Evolutionary conservation across 179 eudicot genomes (phyloP), one percentile per base, ranked within the genome.

Genomic region (Gypsophila paniculata): DNA sequence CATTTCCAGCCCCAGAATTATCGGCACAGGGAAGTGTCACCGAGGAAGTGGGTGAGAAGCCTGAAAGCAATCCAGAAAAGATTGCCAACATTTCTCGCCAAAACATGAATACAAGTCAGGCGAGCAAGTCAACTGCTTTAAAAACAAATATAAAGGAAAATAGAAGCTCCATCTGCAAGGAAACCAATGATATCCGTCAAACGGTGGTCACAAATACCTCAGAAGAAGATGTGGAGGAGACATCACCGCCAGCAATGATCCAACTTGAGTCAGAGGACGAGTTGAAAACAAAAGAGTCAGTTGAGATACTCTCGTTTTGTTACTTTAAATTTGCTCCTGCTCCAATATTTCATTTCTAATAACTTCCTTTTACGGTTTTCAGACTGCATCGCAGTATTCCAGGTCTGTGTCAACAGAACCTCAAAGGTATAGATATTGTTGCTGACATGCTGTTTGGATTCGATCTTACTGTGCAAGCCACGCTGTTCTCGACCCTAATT

Each of bases 1-100:
- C 74, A 54, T 49, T 79, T 69, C 65, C 80, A 21, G 69, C 64
- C 29, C 60, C 78, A 13, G 80, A 67, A 44, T 69, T 66, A 34
- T 67, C 89, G 15, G 72, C 67, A 11, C 77, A 80, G 60, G 86
- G 64, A 68, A 80, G 78, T 81, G 77, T 59, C 71, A 65, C 74
- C 25, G 65, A 72, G 73, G 77, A 74, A 46, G 62, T 54, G 58
- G 68, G 72, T 52, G 71, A 74, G 46, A 76, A 72, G 52, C 42
- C 68, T 52, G 77, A 74, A 63, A 42, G 53, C 38, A 67, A 69
- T 11, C 65, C 64, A 48, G 82, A 77, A 66, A 70, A 82, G 57
- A 70, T 15, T 22, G 7, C 23, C 53, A 70, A 73, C 68, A 11
- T 59, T 52, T 77, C 76, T 62, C 25, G 54, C 22, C 80, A 75